phyloP scores from a whole-genome alignment of 306 rosid genomes.

The Dalbergia cochinchinensis region DNA sequence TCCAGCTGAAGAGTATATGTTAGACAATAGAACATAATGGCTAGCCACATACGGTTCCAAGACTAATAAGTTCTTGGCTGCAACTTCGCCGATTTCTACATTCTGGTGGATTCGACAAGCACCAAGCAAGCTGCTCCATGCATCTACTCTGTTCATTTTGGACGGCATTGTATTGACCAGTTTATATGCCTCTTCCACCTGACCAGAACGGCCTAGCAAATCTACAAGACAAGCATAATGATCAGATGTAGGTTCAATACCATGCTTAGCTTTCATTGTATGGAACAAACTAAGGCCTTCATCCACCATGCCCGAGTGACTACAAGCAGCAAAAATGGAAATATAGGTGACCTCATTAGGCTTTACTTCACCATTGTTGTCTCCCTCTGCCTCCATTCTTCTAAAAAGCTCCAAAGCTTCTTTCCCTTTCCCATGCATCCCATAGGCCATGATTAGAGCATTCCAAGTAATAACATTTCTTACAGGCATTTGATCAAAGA shows the following conservation, averaged over 20 bases:
- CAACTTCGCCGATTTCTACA: conserved; percentile 75
- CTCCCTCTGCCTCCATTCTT: conserved; percentile 65
- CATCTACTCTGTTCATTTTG: conserved; percentile 57
- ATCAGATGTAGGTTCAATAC: conserved; percentile 71
- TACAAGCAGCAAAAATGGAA: conserved; percentile 65
- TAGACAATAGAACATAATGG: conserved; percentile 83
- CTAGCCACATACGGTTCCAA: conserved; percentile 89
- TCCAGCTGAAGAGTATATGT: conserved; percentile 81
- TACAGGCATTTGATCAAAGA: conserved; percentile 72
- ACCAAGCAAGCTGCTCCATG: conserved; percentile 82
- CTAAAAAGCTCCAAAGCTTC: conserved; percentile 72
- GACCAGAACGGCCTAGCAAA: conserved; percentile 90
- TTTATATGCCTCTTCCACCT: conserved; percentile 68
- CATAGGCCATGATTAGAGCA: conserved; percentile 84
- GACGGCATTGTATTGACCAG: conserved; percentile 71
- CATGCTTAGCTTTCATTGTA: conserved; percentile 67
- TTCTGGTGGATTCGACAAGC: conserved; percentile 72
- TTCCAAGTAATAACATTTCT: conserved; percentile 88
- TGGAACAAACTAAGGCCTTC: conserved; percentile 65
- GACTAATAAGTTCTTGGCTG: conserved; percentile 66
- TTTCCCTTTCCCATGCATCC: conserved; percentile 86
- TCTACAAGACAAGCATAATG: conserved; percentile 92
- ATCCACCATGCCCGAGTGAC: conserved; percentile 64
- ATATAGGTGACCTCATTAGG: conserved; percentile 65
- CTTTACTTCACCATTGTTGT: conserved; percentile 46